Evolutionary conservation across 495 filamentous ascomycete genomes (phyloP).

Genomic region (Daldinia concentrica): DNA sequence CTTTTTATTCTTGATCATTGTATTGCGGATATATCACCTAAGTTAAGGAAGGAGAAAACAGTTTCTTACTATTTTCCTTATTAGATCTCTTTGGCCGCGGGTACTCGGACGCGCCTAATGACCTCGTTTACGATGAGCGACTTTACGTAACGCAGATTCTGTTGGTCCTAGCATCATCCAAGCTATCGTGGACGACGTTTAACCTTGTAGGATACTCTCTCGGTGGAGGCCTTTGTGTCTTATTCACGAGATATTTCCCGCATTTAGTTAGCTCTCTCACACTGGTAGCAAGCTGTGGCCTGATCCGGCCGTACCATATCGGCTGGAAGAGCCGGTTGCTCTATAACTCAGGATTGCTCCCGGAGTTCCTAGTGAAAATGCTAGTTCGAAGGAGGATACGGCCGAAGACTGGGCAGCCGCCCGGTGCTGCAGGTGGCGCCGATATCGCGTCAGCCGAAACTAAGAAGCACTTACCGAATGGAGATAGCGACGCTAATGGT

Average conservation of each 20-base stretch:
- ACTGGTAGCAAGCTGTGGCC: conserved; percentile 78
- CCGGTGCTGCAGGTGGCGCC: conserved; percentile 37
- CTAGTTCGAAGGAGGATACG: conserved; percentile 66
- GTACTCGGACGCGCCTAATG: conserved; percentile 73
- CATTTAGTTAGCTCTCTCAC: conserved; percentile 70
- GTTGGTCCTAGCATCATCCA: conserved; percentile 73
- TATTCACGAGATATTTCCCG: conserved; percentile 79
- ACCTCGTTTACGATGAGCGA: conserved; percentile 73
- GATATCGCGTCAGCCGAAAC: conserved; percentile 28
- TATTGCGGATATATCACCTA: background rate
- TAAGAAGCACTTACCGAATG: conserved; percentile 44
- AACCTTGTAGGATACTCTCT: conserved; percentile 84
- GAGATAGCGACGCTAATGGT: conserved; percentile 49
- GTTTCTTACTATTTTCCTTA: conserved; percentile 4
- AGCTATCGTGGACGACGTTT: conserved; percentile 76
- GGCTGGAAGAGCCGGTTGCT: conserved; percentile 66
- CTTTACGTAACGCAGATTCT: conserved; percentile 82
- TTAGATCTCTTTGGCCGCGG: conserved; percentile 80
- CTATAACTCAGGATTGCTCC: conserved; percentile 67
- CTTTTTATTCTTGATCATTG: too few relatives aligned
- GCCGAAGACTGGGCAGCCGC: conserved; percentile 38
- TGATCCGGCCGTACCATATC: conserved; percentile 73
- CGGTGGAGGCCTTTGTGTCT: conserved; percentile 78
- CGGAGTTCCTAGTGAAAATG: conserved; percentile 62
- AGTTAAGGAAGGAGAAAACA: background rate